A percentile compares a stretch with the other conserved stretches of the same genome.
Conservation (phyloP, 768 basidiomycete genomes). For the Serendipita sp. region DNA sequence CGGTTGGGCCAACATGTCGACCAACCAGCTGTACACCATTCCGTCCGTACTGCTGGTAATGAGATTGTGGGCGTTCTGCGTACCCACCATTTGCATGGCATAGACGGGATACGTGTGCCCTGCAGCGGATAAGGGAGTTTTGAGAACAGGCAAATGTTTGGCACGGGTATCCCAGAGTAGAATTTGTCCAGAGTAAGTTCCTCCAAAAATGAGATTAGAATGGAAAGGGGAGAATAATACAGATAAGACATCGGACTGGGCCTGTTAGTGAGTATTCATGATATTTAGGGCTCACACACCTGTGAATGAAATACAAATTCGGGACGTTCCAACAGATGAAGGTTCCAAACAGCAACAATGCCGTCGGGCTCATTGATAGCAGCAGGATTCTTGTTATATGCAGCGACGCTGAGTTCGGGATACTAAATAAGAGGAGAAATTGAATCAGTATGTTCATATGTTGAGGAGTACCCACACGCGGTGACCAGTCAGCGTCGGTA, state of each 20-base stretch:
- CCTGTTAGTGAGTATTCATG: background rate
- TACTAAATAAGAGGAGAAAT: slow-evolving; percentile 35
- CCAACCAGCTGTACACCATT: slow-evolving; percentile 90
- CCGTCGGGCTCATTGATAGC: slow-evolving; percentile 93
- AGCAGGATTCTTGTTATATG: slow-evolving; percentile 94
- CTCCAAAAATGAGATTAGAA: slow-evolving; percentile 91
- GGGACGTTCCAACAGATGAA: slow-evolving; percentile 85
- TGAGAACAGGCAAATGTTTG: slow-evolving; percentile 87
- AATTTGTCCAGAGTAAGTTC: slow-evolving; percentile 98
- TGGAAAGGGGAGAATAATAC: slow-evolving; percentile 97
- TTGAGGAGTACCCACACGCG: slow-evolving; percentile 43
- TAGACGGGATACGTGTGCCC: slow-evolving; percentile 99
- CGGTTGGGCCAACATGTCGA: slow-evolving; percentile 97
- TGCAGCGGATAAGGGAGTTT: slow-evolving; percentile 87
- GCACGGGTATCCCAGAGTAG: slow-evolving; percentile 96
- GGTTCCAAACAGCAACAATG: slow-evolving; percentile 93
- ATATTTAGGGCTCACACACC: slow-evolving; percentile 29
- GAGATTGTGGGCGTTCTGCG: slow-evolving; percentile 95
- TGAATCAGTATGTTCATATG: background rate
- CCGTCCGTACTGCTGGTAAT: slow-evolving; percentile 97
- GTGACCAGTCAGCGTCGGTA: slow-evolving; percentile 95
- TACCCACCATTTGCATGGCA: slow-evolving; percentile 95
- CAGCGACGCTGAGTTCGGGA: slow-evolving; percentile 85
- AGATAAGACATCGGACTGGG: slow-evolving; percentile 89
- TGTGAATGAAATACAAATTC: slow-evolving; percentile 98